These are phyloP conservation scores for Salmacisia buchloeana DNA, from an alignment of 1,284 basidiomycete genomes.

Conservation along the genomic window DNA sequence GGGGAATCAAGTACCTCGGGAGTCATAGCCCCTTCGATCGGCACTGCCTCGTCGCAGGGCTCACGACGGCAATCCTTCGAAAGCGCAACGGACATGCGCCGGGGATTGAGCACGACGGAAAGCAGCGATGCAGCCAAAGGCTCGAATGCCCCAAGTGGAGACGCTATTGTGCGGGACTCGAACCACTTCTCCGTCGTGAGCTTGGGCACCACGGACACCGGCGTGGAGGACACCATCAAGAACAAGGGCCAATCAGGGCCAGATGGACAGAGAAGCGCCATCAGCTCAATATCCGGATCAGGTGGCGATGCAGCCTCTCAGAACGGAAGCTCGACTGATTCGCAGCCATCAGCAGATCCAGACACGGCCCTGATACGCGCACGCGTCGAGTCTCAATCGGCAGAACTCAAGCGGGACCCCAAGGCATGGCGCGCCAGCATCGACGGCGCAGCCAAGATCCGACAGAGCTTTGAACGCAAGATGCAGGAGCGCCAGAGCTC, in stretches of 20 bases:
- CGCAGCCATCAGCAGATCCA: not conserved
- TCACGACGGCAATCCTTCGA: not conserved
- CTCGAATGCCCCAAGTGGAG: not conserved
- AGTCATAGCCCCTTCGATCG: constrained; percentile 1
- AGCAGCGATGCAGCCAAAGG: not conserved
- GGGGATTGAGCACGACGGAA: not conserved
- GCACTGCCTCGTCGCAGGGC: not conserved
- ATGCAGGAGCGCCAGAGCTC: constrained; percentile 23
- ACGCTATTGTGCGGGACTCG: constrained; percentile 12
- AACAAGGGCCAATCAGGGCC: too few species aligned
- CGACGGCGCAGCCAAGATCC: constrained; percentile 41
- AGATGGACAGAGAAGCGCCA: not conserved
- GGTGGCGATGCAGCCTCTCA: too few species aligned
- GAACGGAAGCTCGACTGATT: too few species aligned
- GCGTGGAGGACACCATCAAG: not conserved
- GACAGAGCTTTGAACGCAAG: constrained; percentile 39
- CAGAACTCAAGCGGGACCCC: constrained; percentile 32
- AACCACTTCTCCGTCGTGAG: constrained; percentile 34
- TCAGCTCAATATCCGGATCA: not conserved
- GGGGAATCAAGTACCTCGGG: too few species aligned
- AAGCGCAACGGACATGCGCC: constrained; percentile 6
- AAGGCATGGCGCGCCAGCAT: constrained; percentile 38
- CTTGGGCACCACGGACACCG: constrained; percentile 17
- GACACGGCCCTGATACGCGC: constrained; percentile 33
- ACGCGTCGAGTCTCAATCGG: constrained; percentile 33